Evolutionary conservation across 1,139 yeast species (phyloP).

Genomic region (Nakaseomyces kungkrabaensis): DNA sequence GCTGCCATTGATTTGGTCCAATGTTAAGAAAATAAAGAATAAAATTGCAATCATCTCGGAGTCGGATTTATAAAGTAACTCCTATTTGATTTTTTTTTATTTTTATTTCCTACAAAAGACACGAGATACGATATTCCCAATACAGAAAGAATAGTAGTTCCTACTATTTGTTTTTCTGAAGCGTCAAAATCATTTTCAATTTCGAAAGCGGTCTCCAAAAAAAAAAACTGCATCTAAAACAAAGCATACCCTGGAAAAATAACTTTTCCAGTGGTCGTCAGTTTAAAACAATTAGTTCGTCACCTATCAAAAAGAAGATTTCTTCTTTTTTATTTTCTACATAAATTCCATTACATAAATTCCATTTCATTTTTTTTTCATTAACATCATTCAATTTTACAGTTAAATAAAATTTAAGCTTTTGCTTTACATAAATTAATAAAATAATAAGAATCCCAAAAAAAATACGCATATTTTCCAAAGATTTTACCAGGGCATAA

Average conservation of each 20-base stretch:
- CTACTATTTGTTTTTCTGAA: no score
- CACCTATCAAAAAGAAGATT: no score
- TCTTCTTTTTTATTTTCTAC: no score
- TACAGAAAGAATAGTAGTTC: no score
- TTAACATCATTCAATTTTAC: no score
- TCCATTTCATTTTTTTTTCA: neutral
- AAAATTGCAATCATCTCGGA: neutral
- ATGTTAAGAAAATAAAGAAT: conserved; percentile 35
- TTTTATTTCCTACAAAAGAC: neutral
- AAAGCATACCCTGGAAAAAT: no score
- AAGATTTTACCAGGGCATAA: no score
- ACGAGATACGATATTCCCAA: neutral
- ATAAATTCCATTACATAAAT: neutral
- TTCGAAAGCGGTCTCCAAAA: neutral
- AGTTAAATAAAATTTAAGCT: neutral
- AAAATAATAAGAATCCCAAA: neutral
- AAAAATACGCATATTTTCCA: neutral
- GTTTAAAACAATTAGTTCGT: no score
- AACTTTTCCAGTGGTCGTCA: no score
- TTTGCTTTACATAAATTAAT: neutral
- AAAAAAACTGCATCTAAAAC: no score
- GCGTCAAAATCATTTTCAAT: neutral
- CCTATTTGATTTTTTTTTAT: neutral
- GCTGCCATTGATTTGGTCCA: conserved; percentile 51
- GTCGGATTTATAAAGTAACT: neutral